Percentiles rank a stretch among this genome's conserved stretches.
Conservation (phyloP, 192 early-diverging fungal species). For the Martensiomyces pterosporus region DNA sequence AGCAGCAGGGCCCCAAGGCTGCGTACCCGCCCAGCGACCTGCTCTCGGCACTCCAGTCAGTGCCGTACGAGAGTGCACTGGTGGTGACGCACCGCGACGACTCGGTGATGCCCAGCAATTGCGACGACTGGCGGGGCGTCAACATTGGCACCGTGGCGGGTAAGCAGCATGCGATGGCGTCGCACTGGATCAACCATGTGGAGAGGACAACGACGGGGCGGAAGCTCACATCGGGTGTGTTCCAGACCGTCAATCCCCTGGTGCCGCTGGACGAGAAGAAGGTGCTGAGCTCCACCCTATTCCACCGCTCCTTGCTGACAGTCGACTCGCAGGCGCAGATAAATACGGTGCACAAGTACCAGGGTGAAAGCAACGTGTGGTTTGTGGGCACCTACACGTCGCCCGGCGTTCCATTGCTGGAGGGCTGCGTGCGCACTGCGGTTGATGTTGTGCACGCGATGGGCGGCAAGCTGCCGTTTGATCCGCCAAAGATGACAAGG, state of each 20-base stretch:
- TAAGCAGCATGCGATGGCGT: conserved; percentile 15
- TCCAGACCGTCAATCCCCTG: conserved; percentile 62
- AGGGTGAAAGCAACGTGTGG: conserved; percentile 46
- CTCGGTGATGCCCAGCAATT: conserved; percentile 35
- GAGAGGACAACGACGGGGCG: conserved; percentile 43
- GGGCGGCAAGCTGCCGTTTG: conserved; percentile 12
- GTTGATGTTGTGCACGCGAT: conserved; percentile 53
- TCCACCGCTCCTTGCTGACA: conserved; percentile 59
- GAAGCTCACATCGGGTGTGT: conserved; percentile 27
- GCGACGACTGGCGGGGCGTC: conserved; percentile 42
- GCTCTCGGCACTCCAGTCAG: conserved; percentile 25
- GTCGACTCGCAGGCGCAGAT: conserved; percentile 51
- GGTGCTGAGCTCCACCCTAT: conserved; percentile 41
- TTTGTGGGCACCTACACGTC: conserved; percentile 58
- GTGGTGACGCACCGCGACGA: conserved; percentile 45
- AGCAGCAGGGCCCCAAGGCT: neutral
- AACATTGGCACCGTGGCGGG: conserved; percentile 31
- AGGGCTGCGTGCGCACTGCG: conserved; percentile 58
- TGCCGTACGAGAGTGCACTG: conserved; percentile 39
- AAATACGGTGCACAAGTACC: conserved; percentile 39
- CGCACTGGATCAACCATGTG: conserved; percentile 53
- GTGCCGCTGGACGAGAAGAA: conserved; percentile 31
- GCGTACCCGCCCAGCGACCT: conserved; percentile 15
- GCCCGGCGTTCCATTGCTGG: conserved; percentile 59
- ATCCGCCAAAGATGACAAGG: conserved; percentile 15